Percentiles rank a stretch among this genome's conserved stretches.
Conservation (phyloP, 2,329 filamentous ascomycete species). For the Sporothrix curviconia region DNA sequence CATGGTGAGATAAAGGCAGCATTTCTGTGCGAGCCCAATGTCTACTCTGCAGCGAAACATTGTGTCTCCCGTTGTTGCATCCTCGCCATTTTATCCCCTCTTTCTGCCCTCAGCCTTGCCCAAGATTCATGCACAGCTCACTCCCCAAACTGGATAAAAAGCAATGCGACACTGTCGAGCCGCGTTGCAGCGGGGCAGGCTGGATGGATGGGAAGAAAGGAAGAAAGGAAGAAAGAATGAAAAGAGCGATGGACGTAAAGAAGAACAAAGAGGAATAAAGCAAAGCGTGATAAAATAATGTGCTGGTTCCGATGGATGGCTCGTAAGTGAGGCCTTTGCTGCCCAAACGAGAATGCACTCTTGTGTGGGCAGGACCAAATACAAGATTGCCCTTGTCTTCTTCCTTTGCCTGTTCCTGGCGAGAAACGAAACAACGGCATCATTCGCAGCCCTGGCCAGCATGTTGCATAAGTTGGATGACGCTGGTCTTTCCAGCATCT, state of each 20-base stretch:
- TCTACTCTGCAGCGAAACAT: no score
- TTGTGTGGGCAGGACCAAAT: no score
- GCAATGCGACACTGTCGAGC: slow-evolving; percentile 9
- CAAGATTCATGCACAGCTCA: slow-evolving; percentile 6
- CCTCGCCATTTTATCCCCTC: background rate
- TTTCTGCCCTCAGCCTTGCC: slow-evolving; percentile 3
- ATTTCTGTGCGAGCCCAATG: no score
- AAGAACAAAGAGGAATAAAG: background rate
- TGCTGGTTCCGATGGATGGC: slow-evolving; percentile 4
- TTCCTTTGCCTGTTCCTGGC: no score
- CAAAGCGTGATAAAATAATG: background rate
- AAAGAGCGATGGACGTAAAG: background rate
- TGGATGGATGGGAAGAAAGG: background rate
- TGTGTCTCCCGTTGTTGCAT: no score
- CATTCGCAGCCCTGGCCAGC: background rate
- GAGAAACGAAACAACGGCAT: slow-evolving; percentile 1
- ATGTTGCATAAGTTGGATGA: background rate
- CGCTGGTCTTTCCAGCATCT: no score
- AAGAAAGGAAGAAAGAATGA: background rate
- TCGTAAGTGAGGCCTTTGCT: background rate
- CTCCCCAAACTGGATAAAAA: slow-evolving; percentile 6
- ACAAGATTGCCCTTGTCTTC: no score
- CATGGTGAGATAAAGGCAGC: no score
- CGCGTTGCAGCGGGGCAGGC: background rate
- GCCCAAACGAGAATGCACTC: no score